Conservation (phyloP, 208 protist species). For the Strigomonas culicis region DNA sequence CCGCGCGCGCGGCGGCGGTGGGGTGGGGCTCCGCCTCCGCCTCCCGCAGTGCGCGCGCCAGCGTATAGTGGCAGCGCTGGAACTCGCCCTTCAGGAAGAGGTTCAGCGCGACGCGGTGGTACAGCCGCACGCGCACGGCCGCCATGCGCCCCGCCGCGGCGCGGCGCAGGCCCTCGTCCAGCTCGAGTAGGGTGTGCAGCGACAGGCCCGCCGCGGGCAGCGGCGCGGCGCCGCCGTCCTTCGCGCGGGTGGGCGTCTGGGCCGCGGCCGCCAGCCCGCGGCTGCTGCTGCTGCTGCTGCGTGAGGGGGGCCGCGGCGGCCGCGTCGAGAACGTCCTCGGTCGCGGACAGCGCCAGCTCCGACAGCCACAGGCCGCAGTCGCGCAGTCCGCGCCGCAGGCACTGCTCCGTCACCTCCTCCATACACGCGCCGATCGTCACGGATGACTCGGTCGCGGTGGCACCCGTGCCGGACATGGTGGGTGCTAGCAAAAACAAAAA, state of each 20-base stretch:
- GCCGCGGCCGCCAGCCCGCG: background rate
- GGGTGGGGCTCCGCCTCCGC: background rate
- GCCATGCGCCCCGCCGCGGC: background rate
- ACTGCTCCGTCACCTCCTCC: conserved; percentile 48
- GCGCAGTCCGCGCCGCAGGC: conserved; percentile 51
- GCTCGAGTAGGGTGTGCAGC: background rate
- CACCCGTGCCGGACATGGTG: no score
- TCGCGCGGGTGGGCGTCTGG: background rate
- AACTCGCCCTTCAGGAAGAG: conserved; percentile 65
- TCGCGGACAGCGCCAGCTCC: conserved; percentile 61
- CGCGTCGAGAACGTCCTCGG: conserved; percentile 11
- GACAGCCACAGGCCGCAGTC: conserved; percentile 55
- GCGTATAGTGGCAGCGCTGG: conserved; percentile 65
- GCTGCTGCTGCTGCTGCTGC: background rate
- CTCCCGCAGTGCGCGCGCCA: conserved; percentile 45
- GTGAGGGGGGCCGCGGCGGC: conserved; percentile 8
- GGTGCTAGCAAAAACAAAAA: background rate
- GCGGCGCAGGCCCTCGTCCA: background rate
- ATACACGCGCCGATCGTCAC: conserved; percentile 49
- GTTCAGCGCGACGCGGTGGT: conserved; percentile 50
- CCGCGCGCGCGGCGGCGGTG: background rate
- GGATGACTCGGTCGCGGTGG: no score
- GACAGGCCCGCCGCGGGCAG: no score
- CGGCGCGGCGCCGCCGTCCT: no score
- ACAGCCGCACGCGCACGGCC: conserved; percentile 20